phyloP scores from a whole-genome alignment of 1,284 basidiomycete species.

The Lentinus polychrous region DNA sequence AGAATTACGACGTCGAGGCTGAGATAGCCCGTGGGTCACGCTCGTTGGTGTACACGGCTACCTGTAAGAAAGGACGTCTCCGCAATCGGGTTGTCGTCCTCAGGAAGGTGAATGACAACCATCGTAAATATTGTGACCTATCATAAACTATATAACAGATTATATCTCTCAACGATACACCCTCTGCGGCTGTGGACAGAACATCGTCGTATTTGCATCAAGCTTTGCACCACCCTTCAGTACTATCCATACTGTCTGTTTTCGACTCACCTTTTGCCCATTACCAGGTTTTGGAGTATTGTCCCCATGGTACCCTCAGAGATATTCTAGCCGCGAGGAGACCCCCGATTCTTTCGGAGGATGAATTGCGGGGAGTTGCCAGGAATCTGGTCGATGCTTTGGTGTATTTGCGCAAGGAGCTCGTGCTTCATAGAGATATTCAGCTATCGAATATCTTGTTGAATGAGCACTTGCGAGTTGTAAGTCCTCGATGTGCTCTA shows the following conservation, averaged over 20 bases:
- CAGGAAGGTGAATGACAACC: constrained; percentile 28
- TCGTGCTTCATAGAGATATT: constrained; percentile 23
- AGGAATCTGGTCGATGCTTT: constrained; percentile 37
- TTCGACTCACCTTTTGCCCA: constrained; percentile 28
- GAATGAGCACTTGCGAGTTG: constrained; percentile 18
- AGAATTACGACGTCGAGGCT: constrained; percentile 37
- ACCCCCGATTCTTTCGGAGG: constrained; percentile 23
- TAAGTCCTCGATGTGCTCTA: constrained; percentile 9
- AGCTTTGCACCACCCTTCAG: constrained; percentile 40
- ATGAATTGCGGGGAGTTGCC: constrained; percentile 31
- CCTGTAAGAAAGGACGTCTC: constrained; percentile 35
- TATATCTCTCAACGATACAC: constrained; percentile 5
- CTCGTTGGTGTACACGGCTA: constrained; percentile 31
- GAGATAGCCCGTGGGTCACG: constrained; percentile 23
- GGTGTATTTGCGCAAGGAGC: constrained; percentile 34
- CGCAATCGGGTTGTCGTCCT: constrained; percentile 33
- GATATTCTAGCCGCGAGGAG: constrained; percentile 23
- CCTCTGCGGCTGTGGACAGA: constrained; percentile 1
- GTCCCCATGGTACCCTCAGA: constrained; percentile 33
- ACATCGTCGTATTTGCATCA: constrained; percentile 29
- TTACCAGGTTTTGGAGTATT: constrained; percentile 40
- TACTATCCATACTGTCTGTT: constrained; percentile 39
- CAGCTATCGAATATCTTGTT: constrained; percentile 20
- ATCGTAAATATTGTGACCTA: constrained; percentile 4
- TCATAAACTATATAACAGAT: constrained; percentile 2